Percentiles rank a stretch among this genome's conserved stretches.
Evolutionary conservation across 176 grass and related monocot genomes (phyloP).

Genomic region (Microstegium vimineum): DNA sequence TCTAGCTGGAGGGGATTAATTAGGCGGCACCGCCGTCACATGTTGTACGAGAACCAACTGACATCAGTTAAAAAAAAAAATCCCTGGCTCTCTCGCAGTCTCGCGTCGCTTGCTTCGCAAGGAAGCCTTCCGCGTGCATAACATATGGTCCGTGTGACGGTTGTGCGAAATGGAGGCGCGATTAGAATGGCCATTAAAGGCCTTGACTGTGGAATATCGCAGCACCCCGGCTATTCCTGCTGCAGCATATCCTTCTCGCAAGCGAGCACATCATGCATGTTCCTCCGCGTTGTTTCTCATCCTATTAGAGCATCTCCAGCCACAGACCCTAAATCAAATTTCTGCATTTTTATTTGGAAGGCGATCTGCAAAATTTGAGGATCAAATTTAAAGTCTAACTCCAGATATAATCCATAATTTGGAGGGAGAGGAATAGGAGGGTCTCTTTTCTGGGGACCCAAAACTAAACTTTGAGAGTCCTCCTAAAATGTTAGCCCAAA

Average conservation of each 20-base stretch:
- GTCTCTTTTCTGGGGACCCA: too few relatives aligned
- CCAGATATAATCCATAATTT: too few relatives aligned
- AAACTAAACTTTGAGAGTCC: too few relatives aligned
- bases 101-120: constrained; percentile 2
- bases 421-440: too few relatives aligned
- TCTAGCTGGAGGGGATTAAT: too few relatives aligned
- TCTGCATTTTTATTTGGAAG: too few relatives aligned
- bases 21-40: neutral
- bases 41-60: neutral
- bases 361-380: too few relatives aligned
- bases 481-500: too few relatives aligned
- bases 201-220: neutral
- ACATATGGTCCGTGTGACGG: neutral
- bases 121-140: neutral
- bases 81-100: neutral
- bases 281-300: neutral
- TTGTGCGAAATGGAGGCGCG: neutral
- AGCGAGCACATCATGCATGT: neutral
- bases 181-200: constrained; percentile 5
- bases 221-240: neutral
- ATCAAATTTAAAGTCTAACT: too few relatives aligned
- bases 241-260: neutral
- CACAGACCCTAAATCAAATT: too few relatives aligned
- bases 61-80: neutral
- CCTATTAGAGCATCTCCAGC: too few relatives aligned